These are phyloP conservation scores for Asterophora lycoperdoides DNA, from an alignment of 768 basidiomycete genomes.

Conservation along the genomic window DNA sequence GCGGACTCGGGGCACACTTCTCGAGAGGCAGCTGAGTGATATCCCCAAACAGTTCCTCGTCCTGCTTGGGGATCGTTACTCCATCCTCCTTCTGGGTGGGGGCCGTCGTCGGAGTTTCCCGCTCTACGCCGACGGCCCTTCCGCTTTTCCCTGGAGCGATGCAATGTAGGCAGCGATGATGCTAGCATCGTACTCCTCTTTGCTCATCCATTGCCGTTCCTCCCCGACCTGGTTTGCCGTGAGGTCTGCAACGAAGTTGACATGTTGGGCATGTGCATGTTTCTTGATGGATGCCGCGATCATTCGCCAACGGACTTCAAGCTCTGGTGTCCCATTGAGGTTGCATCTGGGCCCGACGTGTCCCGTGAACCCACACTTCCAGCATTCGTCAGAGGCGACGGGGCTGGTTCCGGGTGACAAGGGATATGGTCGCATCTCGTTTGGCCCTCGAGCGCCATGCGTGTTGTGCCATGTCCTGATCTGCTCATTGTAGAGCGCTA, in stretches of 20 bases:
- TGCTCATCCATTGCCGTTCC: background rate
- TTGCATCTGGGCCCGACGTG: slow-evolving; percentile 13
- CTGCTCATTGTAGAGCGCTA: too few species aligned
- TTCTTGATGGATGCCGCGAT: background rate
- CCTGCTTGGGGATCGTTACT: background rate
- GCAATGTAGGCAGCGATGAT: background rate
- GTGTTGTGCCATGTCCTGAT: background rate
- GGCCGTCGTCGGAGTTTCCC: background rate
- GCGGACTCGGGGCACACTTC: background rate
- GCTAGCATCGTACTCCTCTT: too few species aligned
- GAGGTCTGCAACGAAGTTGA: too few species aligned
- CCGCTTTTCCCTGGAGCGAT: too few species aligned
- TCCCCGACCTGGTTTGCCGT: too few species aligned
- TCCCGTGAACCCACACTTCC: too few species aligned
- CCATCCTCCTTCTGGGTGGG: background rate
- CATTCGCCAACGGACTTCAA: slow-evolving; percentile 16
- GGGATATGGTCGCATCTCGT: slow-evolving; percentile 17
- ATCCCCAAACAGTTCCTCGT: background rate
- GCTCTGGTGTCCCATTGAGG: background rate
- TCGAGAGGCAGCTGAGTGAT: background rate
- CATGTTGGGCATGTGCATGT: background rate
- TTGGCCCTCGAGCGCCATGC: background rate
- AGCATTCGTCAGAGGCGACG: slow-evolving; percentile 16
- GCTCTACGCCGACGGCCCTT: slow-evolving; percentile 4
- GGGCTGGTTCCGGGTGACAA: slow-evolving; percentile 19